These are phyloP conservation scores for Trichothecium sympodiale DNA, from an alignment of 2,329 filamentous ascomycete species.

Conservation along the genomic window DNA sequence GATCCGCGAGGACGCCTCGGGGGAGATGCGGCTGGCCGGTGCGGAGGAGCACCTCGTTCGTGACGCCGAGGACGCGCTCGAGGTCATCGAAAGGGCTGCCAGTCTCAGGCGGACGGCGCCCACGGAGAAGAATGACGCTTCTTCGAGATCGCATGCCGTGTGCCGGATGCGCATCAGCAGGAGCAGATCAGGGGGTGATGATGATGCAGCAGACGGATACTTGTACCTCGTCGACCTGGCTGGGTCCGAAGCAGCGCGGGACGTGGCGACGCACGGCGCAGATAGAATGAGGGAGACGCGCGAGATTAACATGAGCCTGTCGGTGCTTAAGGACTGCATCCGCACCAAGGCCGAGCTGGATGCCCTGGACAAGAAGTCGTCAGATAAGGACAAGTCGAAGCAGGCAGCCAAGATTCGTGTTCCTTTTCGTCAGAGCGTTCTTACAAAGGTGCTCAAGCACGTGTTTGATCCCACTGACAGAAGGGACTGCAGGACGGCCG, in stretches of 20 bases:
- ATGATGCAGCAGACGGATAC: slow-evolving; percentile 23
- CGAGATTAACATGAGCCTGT: slow-evolving; percentile 37
- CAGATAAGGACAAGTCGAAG: neutral
- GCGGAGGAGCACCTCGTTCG: slow-evolving; percentile 25
- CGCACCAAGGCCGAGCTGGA: slow-evolving; percentile 29
- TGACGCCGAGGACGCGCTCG: slow-evolving; percentile 16
- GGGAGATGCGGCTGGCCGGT: slow-evolving; percentile 30
- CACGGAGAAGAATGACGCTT: slow-evolving; percentile 33
- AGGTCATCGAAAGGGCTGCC: slow-evolving; percentile 23
- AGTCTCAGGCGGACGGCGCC: slow-evolving; percentile 28
- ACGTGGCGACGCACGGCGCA: slow-evolving; percentile 24
- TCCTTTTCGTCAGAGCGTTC: slow-evolving; percentile 32
- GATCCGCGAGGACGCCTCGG: slow-evolving; percentile 33
- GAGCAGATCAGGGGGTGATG: neutral
- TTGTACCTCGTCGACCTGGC: slow-evolving; percentile 37
- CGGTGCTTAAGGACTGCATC: slow-evolving; percentile 41
- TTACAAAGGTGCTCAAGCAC: slow-evolving; percentile 38
- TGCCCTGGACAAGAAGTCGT: too few species aligned
- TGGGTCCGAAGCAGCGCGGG: slow-evolving; percentile 35
- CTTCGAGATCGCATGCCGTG: slow-evolving; percentile 36
- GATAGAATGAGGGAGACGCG: slow-evolving; percentile 33
- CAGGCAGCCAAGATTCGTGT: slow-evolving; percentile 20
- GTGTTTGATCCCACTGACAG: slow-evolving; percentile 32
- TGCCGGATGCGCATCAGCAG: slow-evolving; percentile 33
- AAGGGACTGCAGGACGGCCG: slow-evolving; percentile 28